Conservation (phyloP, 805 yeast genomes). For the Suhomyces prunicola region DNA sequence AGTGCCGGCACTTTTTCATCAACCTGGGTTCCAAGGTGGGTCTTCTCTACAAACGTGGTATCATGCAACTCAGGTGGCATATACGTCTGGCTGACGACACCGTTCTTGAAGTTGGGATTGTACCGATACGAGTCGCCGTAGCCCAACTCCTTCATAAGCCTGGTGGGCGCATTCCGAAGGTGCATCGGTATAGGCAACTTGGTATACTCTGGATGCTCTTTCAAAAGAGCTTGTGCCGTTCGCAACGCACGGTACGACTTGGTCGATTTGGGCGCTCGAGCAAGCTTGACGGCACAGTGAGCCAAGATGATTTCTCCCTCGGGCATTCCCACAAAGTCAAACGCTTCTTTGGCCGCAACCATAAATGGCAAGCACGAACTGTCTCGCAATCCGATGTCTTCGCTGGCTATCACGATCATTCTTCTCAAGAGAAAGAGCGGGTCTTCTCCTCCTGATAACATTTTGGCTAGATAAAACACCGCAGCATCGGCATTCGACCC, state of each 20-base stretch:
- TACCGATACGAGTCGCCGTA: conserved; percentile 84
- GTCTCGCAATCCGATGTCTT: conserved; percentile 87
- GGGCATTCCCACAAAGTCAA: conserved; percentile 89
- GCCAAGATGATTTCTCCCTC: conserved; percentile 88
- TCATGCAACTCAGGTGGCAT: conserved; percentile 58
- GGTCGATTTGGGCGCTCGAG: conserved; percentile 82
- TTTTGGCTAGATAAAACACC: conserved; percentile 76
- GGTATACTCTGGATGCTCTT: conserved; percentile 54
- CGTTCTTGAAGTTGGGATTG: conserved; percentile 75
- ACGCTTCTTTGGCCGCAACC: conserved; percentile 78
- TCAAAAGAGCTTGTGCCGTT: conserved; percentile 56
- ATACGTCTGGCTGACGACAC: conserved; percentile 70
- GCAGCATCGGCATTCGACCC: conserved; percentile 92
- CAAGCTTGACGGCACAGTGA: conserved; percentile 89
- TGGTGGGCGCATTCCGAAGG: conserved; percentile 92
- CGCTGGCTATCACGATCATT: conserved; percentile 93
- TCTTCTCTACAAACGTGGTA: conserved; percentile 49
- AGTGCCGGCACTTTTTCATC: conserved; percentile 14
- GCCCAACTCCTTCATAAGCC: conserved; percentile 83
- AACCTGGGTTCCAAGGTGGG: conserved; percentile 49
- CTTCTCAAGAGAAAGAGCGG: conserved; percentile 86
- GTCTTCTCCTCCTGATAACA: conserved; percentile 93
- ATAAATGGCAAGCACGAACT: conserved; percentile 84
- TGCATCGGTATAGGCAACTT: conserved; percentile 74
- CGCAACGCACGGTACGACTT: conserved; percentile 81